phyloP scores from a whole-genome alignment of 805 yeast species.

The Starmera caribaea region DNA sequence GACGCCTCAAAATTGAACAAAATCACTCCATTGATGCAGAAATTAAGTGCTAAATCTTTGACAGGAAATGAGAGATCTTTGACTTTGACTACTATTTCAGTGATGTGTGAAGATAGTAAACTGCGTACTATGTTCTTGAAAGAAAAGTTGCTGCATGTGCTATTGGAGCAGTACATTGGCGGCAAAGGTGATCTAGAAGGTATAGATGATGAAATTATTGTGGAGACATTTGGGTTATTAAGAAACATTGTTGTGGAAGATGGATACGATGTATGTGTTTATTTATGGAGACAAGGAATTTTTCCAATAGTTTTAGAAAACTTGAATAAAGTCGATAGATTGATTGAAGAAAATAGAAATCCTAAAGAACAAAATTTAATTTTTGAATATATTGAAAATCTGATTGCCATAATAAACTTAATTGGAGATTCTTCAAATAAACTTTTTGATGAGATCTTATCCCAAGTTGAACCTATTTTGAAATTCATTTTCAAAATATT shows the following conservation, averaged over 20 bases:
- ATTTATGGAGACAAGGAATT: constrained; percentile 69
- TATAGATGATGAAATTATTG: constrained; percentile 62
- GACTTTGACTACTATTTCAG: constrained; percentile 66
- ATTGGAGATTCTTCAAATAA: constrained; percentile 56
- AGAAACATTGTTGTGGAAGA: constrained; percentile 78
- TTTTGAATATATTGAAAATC: constrained; percentile 63
- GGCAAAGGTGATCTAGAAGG: constrained; percentile 58
- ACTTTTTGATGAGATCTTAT: constrained; percentile 35
- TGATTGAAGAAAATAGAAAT: constrained; percentile 33
- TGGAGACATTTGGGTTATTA: constrained; percentile 72
- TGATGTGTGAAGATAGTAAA: constrained; percentile 58
- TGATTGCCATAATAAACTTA: constrained; percentile 58
- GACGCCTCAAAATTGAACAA: constrained; percentile 45
- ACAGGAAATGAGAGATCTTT: constrained; percentile 65
- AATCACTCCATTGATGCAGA: constrained; percentile 58
- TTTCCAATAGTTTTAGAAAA: constrained; percentile 52
- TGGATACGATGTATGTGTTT: constrained; percentile 72
- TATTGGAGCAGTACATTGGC: constrained; percentile 54
- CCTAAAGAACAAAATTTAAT: constrained; percentile 39
- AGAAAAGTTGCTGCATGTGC: constrained; percentile 56
- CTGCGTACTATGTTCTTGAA: constrained; percentile 57
- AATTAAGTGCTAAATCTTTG: constrained; percentile 39
- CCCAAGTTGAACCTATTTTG: constrained; percentile 16
- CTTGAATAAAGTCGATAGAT: constrained; percentile 38
- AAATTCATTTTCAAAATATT: constrained; percentile 18